Evolutionary conservation across 352 stramenopile genomes (phyloP).

Genomic region (Albugo laibachii): DNA sequence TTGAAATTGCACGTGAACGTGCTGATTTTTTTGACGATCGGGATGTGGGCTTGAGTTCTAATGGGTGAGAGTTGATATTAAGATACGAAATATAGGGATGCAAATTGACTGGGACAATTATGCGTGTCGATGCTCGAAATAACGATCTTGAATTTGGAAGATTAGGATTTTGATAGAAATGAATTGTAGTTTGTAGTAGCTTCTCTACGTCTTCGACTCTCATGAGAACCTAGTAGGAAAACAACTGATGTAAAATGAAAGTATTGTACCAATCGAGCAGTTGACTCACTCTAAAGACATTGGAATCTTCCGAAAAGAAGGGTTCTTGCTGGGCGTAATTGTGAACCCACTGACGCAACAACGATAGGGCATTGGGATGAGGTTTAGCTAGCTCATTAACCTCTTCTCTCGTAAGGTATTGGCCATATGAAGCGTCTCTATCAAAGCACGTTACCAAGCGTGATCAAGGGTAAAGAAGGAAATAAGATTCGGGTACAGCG

Average conservation of each 20-base stretch:
- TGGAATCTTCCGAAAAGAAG: conserved; percentile 5
- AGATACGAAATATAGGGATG: conserved; percentile 35
- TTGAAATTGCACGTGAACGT: not conserved
- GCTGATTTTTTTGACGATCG: conserved; percentile 5
- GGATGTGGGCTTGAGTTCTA: conserved; percentile 25
- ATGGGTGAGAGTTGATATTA: conserved; percentile 43
- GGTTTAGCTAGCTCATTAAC: conserved; percentile 22
- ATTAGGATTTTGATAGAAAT: not conserved
- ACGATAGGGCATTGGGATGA: conserved; percentile 18
- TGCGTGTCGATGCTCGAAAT: not conserved
- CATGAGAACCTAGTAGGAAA: not conserved
- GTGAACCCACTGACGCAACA: conserved; percentile 19
- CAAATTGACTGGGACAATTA: conserved; percentile 14
- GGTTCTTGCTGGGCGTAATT: too few species aligned
- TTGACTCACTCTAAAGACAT: conserved; percentile 24
- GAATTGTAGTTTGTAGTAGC: not conserved
- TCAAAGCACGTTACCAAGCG: not conserved
- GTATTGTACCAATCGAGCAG: conserved; percentile 10
- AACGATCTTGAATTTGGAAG: not conserved
- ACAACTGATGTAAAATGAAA: not conserved
- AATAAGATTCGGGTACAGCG: too few species aligned
- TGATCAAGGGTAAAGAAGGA: not conserved
- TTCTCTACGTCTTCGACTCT: not conserved
- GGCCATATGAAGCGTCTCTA: conserved; percentile 30
- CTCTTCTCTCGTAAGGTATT: conserved; percentile 22